Evolutionary conservation across 148 eudicot species (phyloP).

Genomic region (Amaranthus palmeri): DNA sequence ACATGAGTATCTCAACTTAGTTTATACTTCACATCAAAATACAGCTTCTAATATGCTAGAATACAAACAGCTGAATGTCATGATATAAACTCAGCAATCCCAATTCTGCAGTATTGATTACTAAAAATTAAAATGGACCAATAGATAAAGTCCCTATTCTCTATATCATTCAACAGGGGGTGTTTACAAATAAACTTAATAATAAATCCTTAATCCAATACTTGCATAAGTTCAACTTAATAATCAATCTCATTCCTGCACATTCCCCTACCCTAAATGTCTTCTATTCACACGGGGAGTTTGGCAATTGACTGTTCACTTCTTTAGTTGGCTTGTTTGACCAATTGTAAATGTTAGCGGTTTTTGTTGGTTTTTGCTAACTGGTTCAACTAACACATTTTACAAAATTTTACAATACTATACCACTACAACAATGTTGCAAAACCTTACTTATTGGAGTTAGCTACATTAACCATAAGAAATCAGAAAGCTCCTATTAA

Average conservation of each 20-base stretch:
- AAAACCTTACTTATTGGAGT: too few relatives aligned
- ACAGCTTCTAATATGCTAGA: not conserved
- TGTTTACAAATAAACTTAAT: not conserved
- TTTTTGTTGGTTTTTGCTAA: too few relatives aligned
- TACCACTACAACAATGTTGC: too few relatives aligned
- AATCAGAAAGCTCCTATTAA: too few relatives aligned
- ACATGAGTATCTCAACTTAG: conserved; percentile 5
- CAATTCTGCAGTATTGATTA: not conserved
- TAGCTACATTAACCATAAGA: too few relatives aligned
- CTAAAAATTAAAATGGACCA: not conserved
- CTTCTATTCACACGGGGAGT: too few relatives aligned
- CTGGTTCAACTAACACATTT: not conserved
- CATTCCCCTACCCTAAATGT: too few relatives aligned
- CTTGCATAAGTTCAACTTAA: not conserved
- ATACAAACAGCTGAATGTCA: not conserved
- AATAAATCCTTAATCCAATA: not conserved
- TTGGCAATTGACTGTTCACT: too few relatives aligned
- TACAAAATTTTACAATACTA: not conserved
- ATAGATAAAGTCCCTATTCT: not conserved
- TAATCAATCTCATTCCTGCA: too few relatives aligned
- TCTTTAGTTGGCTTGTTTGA: too few relatives aligned
- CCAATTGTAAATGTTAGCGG: too few relatives aligned
- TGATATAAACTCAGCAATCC: not conserved
- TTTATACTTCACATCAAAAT: not conserved
- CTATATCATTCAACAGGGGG: not conserved